Evolutionary conservation across 495 filamentous ascomycete genomes (phyloP).

Genomic region (Ascodesmis nigricans): DNA sequence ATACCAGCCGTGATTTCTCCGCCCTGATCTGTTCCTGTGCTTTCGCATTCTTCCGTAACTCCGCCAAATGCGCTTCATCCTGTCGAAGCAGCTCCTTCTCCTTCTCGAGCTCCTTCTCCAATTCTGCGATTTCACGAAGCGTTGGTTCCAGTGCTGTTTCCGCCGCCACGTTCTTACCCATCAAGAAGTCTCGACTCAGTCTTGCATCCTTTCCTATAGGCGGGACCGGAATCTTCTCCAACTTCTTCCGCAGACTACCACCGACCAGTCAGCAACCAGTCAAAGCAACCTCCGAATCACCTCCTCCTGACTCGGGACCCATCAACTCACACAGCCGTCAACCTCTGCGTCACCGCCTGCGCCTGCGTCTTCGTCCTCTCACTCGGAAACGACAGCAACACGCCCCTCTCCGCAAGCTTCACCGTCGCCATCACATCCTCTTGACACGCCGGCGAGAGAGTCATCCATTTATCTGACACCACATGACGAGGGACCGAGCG

Average conservation of each 20-base stretch:
- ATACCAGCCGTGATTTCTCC: constrained; percentile 13
- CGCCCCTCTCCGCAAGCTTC: constrained; percentile 12
- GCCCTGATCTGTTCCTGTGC: constrained; percentile 11
- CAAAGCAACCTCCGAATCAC: too few species aligned
- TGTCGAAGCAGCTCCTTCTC: constrained; percentile 10
- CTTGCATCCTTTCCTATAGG: constrained; percentile 14
- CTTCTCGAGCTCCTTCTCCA: constrained; percentile 15
- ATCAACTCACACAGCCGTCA: constrained; percentile 9
- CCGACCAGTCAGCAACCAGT: too few species aligned
- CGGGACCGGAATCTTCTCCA: constrained; percentile 13
- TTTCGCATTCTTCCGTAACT: constrained; percentile 16
- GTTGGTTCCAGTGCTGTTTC: constrained; percentile 16
- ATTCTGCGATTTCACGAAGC: constrained; percentile 14
- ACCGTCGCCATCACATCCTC: constrained; percentile 14
- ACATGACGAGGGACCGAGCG: too few species aligned
- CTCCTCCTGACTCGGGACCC: too few species aligned
- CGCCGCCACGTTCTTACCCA: constrained; percentile 14
- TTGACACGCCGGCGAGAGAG: constrained; percentile 6
- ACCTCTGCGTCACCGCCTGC: constrained; percentile 8
- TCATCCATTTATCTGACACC: constrained; percentile 14
- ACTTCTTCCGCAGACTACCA: constrained; percentile 7
- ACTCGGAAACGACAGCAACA: constrained; percentile 14
- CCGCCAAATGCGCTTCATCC: constrained; percentile 7
- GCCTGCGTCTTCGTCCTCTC: constrained; percentile 13
- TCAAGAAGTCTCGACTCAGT: constrained; percentile 14